A percentile compares a stretch with the other conserved stretches of the same genome.
These are phyloP conservation scores for Bombardia bombarda DNA, from an alignment of 495 filamentous ascomycete genomes.

Conservation along the genomic window DNA sequence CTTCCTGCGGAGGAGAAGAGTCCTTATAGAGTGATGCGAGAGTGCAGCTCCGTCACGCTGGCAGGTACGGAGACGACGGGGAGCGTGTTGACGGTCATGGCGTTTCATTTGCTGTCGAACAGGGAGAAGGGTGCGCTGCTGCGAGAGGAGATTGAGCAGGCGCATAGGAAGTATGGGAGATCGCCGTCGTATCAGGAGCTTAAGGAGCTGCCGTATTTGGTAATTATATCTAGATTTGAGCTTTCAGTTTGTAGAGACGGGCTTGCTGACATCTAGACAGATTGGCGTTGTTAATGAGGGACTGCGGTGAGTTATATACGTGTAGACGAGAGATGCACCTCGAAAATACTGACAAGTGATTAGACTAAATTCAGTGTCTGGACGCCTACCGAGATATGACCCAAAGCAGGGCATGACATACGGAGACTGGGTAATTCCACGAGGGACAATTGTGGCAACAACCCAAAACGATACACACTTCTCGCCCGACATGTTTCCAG, in stretches of 20 bases:
- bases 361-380: conserved; percentile 1
- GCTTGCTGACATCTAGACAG: neutral
- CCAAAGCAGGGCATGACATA: conserved; percentile 18
- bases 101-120: conserved; percentile 24
- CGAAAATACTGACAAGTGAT: neutral
- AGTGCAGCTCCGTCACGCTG: conserved; percentile 19
- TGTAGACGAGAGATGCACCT: neutral
- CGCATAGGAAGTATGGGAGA: conserved; percentile 9
- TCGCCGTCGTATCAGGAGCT: conserved; percentile 15
- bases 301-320: neutral
- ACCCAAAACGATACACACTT: conserved; percentile 24
- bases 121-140: conserved; percentile 17
- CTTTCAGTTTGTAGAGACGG: neutral
- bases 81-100: conserved; percentile 19
- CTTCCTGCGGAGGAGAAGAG: conserved; percentile 23
- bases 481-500: conserved; percentile 30
- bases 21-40: conserved; percentile 12
- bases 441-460: conserved; percentile 10
- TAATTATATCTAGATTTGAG: neutral
- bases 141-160: conserved; percentile 17
- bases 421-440: conserved; percentile 17
- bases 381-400: conserved; percentile 6
- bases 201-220: conserved; percentile 20
- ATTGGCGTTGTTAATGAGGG: conserved; percentile 7
- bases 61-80: conserved; percentile 32